Conservation (phyloP, 1,284 basidiomycete species). For the Boletus sp. region DNA sequence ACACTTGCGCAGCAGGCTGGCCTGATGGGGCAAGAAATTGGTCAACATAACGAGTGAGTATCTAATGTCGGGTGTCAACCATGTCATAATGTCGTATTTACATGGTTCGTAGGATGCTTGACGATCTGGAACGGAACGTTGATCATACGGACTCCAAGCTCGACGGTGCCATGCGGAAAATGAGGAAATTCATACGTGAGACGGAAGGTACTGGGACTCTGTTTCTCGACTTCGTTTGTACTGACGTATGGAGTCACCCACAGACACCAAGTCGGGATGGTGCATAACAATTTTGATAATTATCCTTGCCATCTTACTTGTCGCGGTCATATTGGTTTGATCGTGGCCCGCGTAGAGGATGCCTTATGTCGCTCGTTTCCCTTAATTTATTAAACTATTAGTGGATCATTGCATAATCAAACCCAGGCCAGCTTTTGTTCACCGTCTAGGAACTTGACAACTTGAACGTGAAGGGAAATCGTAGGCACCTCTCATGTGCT, state of each 20-base stretch:
- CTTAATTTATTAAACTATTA: constrained; percentile 23
- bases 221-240: background rate
- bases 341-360: constrained; percentile 5
- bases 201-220: constrained; percentile 60
- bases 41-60: constrained; percentile 81
- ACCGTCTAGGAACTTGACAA: background rate
- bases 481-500: background rate
- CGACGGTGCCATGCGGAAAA: constrained; percentile 60
- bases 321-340: constrained; percentile 50
- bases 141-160: constrained; percentile 73
- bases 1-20: constrained; percentile 85
- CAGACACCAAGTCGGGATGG: constrained; percentile 72
- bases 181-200: constrained; percentile 78
- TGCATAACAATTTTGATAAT: constrained; percentile 56
- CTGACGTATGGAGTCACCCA: background rate
- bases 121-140: constrained; percentile 73
- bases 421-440: background rate
- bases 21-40: constrained; percentile 85
- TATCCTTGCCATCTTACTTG: constrained; percentile 45
- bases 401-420: background rate
- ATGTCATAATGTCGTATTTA: constrained; percentile 3
- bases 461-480: background rate
- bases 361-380: constrained; percentile 7
- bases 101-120: constrained; percentile 65
- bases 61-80: background rate